Percentiles rank a stretch among this genome's conserved stretches.
Evolutionary conservation across 768 basidiomycete species (phyloP).

Genomic region (Mycena rosella): DNA sequence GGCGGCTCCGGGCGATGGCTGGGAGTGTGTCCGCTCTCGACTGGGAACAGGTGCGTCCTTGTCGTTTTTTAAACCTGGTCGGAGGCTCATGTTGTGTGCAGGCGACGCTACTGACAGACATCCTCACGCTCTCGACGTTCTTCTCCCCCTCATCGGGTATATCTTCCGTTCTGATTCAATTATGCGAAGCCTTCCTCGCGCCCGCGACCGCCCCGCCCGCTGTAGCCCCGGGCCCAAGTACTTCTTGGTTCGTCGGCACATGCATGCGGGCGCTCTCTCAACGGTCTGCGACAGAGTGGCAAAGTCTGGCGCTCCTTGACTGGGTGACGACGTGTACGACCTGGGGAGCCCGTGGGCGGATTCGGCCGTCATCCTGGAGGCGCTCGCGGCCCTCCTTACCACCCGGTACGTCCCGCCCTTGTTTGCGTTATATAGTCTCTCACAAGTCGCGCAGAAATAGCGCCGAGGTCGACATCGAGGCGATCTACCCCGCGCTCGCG

Average conservation of each 20-base stretch:
- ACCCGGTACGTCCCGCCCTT: constrained; percentile 54
- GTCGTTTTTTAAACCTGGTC: constrained; percentile 6
- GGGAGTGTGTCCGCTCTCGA: constrained; percentile 44
- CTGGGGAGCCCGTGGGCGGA: constrained; percentile 65
- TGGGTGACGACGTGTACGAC: constrained; percentile 60
- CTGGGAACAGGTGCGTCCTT: constrained; percentile 27
- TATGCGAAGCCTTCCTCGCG: constrained; percentile 59
- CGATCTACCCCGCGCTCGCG: constrained; percentile 66
- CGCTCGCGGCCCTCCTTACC: constrained; percentile 61
- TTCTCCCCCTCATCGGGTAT: constrained; percentile 57
- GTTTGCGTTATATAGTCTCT: not conserved
- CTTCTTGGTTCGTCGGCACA: constrained; percentile 70
- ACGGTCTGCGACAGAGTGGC: constrained; percentile 61
- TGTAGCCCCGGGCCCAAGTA: constrained; percentile 48
- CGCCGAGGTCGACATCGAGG: constrained; percentile 54
- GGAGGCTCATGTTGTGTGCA: constrained; percentile 38
- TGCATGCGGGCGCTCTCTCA: constrained; percentile 68
- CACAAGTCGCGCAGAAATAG: constrained; percentile 40
- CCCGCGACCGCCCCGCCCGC: constrained; percentile 40
- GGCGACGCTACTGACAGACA: constrained; percentile 65
- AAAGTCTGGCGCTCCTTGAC: constrained; percentile 56
- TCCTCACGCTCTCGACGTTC: constrained; percentile 66
- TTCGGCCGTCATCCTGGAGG: constrained; percentile 68
- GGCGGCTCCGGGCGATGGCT: constrained; percentile 51
- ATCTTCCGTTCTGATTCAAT: constrained; percentile 55